A percentile compares a stretch with the other conserved stretches of the same genome.
Evolutionary conservation across 192 early-diverging fungal species (phyloP).

Genomic region (Linnemannia elongata): DNA sequence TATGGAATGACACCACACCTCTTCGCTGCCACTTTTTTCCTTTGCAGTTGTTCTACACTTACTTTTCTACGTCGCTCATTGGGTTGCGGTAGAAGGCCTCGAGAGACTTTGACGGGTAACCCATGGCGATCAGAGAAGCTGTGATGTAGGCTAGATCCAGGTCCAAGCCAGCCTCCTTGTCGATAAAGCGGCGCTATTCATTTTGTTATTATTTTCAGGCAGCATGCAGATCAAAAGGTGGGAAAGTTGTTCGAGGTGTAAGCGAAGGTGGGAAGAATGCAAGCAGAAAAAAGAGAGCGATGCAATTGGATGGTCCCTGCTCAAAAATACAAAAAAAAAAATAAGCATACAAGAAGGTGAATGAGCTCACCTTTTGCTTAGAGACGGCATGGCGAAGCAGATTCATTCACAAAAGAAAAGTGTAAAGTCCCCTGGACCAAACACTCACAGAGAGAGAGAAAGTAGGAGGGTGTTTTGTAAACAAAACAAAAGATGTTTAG

Average conservation of each 20-base stretch:
- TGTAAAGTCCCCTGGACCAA: neutral
- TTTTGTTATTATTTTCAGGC: neutral
- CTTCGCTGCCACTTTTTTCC: neutral
- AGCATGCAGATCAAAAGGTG: neutral
- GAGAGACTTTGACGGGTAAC: slow-evolving; percentile 65
- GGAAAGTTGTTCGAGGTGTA: neutral
- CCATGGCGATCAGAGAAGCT: slow-evolving; percentile 67
- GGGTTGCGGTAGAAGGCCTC: slow-evolving; percentile 71
- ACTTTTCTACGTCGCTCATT: slow-evolving; percentile 68
- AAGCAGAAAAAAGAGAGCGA: neutral
- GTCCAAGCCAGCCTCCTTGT: slow-evolving; percentile 60
- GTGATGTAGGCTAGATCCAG: slow-evolving; percentile 65
- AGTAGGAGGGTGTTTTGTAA: neutral
- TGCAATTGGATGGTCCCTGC: neutral
- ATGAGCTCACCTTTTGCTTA: slow-evolving; percentile 43
- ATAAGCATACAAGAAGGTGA: neutral
- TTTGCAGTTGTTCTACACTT: neutral
- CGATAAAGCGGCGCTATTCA: slow-evolving; percentile 53
- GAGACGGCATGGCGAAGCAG: slow-evolving; percentile 53
- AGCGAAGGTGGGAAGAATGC: neutral
- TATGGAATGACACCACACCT: too few species aligned
- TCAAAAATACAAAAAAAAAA: neutral
- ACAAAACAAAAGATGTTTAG: neutral
- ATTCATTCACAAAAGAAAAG: slow-evolving; percentile 28
- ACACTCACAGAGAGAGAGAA: neutral